These are phyloP conservation scores for Coemansia sp. DNA, from an alignment of 192 early-diverging fungal species.

Conservation along the genomic window DNA sequence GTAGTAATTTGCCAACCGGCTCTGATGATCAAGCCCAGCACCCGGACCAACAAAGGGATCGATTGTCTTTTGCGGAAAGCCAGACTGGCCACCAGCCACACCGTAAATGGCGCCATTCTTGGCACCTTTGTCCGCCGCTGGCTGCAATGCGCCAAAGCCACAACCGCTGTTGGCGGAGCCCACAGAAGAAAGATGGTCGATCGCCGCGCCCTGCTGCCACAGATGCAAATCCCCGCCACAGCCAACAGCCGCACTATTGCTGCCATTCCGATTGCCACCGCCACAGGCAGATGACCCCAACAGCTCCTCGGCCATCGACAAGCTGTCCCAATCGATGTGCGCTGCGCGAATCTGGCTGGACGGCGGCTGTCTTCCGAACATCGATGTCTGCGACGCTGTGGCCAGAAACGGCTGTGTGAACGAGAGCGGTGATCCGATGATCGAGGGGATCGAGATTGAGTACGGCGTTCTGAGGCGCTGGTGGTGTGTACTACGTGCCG, in stretches of 20 bases:
- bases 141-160: conserved; percentile 3
- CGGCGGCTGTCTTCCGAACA: conserved; percentile 49
- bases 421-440: conserved; percentile 51
- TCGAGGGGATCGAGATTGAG: conserved; percentile 50
- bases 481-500: not conserved
- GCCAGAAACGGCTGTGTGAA: conserved; percentile 51
- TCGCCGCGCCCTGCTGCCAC: conserved; percentile 40
- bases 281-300: not conserved
- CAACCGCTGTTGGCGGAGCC: conserved; percentile 3
- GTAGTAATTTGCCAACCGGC: not conserved
- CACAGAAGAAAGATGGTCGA: conserved; percentile 14
- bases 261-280: conserved; percentile 17
- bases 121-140: not conserved
- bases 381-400: conserved; percentile 44
- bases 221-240: conserved; percentile 16
- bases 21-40: not conserved
- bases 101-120: not conserved
- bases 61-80: not conserved
- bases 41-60: not conserved
- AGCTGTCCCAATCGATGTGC: conserved; percentile 53
- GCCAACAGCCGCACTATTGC: too few relatives aligned
- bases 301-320: conserved; percentile 49
- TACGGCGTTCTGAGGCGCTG: conserved; percentile 40
- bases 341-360: conserved; percentile 55
- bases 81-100: not conserved